Base-by-base conservation (phyloP, 305 asterid genomes). In the Vinca major region DNA sequence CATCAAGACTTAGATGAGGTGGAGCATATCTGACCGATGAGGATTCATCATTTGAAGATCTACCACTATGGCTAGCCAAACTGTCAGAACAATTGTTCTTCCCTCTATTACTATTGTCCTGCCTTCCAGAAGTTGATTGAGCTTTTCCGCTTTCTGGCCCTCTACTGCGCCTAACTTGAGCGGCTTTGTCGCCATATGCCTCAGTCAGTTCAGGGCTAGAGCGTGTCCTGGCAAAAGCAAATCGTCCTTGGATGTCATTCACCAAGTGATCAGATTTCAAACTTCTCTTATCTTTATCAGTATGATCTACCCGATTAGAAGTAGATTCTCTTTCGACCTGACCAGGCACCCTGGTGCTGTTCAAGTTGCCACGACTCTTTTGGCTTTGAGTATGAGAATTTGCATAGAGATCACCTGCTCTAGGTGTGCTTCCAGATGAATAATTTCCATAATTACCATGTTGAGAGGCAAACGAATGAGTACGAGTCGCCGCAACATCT, bases 171-270 rank as follows among this genome's bases (percentile, higher is more conserved):
- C 74, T 78, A 68, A 61, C 65, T 76, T 78, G 90, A 73, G 84
- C 76, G 45, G 85, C 76, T 43, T 75, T 71, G 53, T 83, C 86
- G 56, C 78, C 79, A 81, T 74, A 92, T 49, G 87, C 75, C 76
- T 90, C 96, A 66, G 96, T 91, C 70, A 94, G 90, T 80, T 94
- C 96, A 43, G 99, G 97, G 74, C 99, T 94, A 65, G 96, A 94
- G 64, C 70, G 87, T 20, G 99, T 94, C 76, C 97, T 86, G 57
- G 93, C 96, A 82, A 89, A 87, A 47, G 80, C 80, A 77, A 81
- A 84, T 70, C 86, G 79, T 39, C 92, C 91, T 67, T 85, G 89
- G 48, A 70, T 79, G 60, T 88, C 95, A 78, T 76, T 83, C 58
- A 76, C 81, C 82, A 79, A 77, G 74, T 77, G 82, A 78, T 85